Evolutionary conservation across 352 stramenopile species (phyloP).

Genomic region (Pythium apleroticum): DNA sequence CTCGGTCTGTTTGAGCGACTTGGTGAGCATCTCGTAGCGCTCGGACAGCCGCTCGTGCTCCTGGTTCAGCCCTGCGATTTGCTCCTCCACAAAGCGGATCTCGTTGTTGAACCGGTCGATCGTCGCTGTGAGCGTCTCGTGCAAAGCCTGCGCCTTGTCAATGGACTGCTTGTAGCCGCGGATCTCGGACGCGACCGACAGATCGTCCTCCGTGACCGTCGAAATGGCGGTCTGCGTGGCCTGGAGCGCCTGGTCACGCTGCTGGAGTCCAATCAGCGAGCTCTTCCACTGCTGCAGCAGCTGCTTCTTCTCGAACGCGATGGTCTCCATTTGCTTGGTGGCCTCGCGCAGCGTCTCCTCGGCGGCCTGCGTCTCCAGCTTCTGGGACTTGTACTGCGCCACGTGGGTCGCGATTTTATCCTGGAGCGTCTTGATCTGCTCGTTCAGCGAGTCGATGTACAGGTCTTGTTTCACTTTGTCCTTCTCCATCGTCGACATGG

Average conservation of each 20-base stretch:
- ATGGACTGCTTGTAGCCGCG: slow-evolving; percentile 87
- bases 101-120: slow-evolving; percentile 86
- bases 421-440: slow-evolving; percentile 87
- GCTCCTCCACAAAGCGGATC: slow-evolving; percentile 73
- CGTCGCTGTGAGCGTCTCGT: slow-evolving; percentile 84
- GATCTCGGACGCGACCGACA: slow-evolving; percentile 84
- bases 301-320: slow-evolving; percentile 95
- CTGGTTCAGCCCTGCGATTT: slow-evolving; percentile 47
- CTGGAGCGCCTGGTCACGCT: slow-evolving; percentile 91
- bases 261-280: slow-evolving; percentile 88
- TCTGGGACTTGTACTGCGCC: slow-evolving; percentile 84
- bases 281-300: slow-evolving; percentile 95
- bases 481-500: slow-evolving; percentile 92
- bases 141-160: slow-evolving; percentile 70
- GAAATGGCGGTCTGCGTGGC: slow-evolving; percentile 87
- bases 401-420: slow-evolving; percentile 83
- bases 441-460: slow-evolving; percentile 92
- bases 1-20: slow-evolving; percentile 88
- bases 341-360: slow-evolving; percentile 89
- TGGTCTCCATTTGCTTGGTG: slow-evolving; percentile 88
- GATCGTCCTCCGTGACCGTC: slow-evolving; percentile 75
- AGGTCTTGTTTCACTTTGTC: slow-evolving; percentile 93
- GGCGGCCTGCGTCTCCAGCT: slow-evolving; percentile 82
- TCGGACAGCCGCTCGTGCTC: slow-evolving; percentile 81
- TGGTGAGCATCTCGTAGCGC: slow-evolving; percentile 84